Base-by-base conservation (phyloP, 345 rosid genomes). In the Aethionema arabicum region DNA sequence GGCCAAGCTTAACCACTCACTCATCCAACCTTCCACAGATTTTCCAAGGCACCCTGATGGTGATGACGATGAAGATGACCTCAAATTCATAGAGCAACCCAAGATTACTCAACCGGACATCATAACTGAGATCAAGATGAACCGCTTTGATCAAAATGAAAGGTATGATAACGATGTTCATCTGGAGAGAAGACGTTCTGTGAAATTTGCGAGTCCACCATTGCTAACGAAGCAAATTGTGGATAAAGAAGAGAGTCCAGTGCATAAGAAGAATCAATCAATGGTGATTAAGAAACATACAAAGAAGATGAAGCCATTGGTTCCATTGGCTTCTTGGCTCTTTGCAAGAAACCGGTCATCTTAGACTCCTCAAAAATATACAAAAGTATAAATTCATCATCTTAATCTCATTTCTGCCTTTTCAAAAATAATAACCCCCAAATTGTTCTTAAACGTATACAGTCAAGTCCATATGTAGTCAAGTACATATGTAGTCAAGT, bases 121-220 rank as follows among this genome's bases (percentile, higher is more conserved):
- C 56, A 63, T 37, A 62, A 69, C 14, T 42, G 64, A 11, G 71
- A 71, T 32, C 47, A 61, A 55, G 61, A 72, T 41, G 63, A 58
- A 52, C 52, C 50, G 33, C 55, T 44, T 45, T 30, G 66, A 64
- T 51, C 59, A 33, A 41, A 50, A 65, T 38, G 58, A 58, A 45
- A 38, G 11, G 29, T 42, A 2, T 6, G 42, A 42, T 14, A 32
- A 61, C 31, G 63, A 14, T 11, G 72, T 71, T 14, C 76, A 67
- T 69, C 63, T 83, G 12, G 82, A 83, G 47, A 81, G 76, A 74
- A 85, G 80, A 61, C 79, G 90, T 53, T 79, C 74, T 30, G 96
- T 85, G 66, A 80, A 79, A 49, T 88, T 88, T 63, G 90, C 92
- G 5, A 82, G 78, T 48, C 79, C 92, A 14, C 82, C 87, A 7